These are phyloP conservation scores for Fusarium sp. DNA, from an alignment of 2,329 filamentous ascomycete species.

Conservation along the genomic window DNA sequence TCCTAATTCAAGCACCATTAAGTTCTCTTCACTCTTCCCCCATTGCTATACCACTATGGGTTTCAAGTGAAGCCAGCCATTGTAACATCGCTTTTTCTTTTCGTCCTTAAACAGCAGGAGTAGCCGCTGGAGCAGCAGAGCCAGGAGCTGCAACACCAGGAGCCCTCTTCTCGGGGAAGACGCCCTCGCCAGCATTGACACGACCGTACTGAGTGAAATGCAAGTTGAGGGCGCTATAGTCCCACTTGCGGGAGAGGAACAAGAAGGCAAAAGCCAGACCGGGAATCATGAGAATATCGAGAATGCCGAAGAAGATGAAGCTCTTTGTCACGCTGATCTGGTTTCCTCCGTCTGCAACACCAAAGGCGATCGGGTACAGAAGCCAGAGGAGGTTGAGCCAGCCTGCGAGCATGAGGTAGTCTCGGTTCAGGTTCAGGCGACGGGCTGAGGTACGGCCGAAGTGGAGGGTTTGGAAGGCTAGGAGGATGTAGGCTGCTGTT, in stretches of 20 bases:
- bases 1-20: neutral
- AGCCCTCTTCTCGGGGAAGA: constrained; percentile 58
- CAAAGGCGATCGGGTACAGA: constrained; percentile 63
- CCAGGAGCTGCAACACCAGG: constrained; percentile 16
- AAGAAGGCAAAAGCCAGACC: constrained; percentile 56
- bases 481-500: constrained; percentile 57
- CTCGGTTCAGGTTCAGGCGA: constrained; percentile 54
- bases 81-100: neutral
- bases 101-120: constrained; percentile 22
- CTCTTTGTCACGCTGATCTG: constrained; percentile 27
- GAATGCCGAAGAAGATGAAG: constrained; percentile 58
- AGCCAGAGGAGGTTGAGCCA: constrained; percentile 65
- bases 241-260: constrained; percentile 59
- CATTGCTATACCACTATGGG: neutral
- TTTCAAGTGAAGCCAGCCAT: neutral
- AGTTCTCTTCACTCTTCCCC: neutral
- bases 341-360: constrained; percentile 31
- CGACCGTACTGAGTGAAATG: constrained; percentile 67
- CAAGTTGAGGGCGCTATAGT: constrained; percentile 62
- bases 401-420: constrained; percentile 58
- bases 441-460: constrained; percentile 51
- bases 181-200: constrained; percentile 52
- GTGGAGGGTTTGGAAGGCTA: constrained; percentile 56
- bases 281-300: constrained; percentile 61
- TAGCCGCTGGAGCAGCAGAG: constrained; percentile 11